A percentile compares a stretch with the other conserved stretches of the same genome.
Evolutionary conservation across 441 rosid genomes (phyloP).

Genomic region (Eruca vesicaria): DNA sequence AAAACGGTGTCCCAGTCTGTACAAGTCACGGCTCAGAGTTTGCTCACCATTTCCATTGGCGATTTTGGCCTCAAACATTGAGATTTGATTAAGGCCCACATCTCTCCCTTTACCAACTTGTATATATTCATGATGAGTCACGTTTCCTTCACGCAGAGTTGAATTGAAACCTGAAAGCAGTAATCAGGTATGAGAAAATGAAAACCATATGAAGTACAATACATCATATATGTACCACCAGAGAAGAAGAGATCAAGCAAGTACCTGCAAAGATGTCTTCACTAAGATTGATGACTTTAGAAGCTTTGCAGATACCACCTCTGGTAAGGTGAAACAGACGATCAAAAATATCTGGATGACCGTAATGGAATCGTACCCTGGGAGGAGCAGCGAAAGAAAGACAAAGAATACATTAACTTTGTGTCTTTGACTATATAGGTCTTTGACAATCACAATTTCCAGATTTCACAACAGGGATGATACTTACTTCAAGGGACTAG

Average conservation of each 20-base stretch:
- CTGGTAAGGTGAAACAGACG: slow-evolving; percentile 92
- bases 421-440: no score
- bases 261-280: slow-evolving; percentile 97
- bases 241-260: slow-evolving; percentile 32
- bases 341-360: slow-evolving; percentile 97
- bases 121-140: slow-evolving; percentile 97
- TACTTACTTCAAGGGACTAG: slow-evolving; percentile 72
- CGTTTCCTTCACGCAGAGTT: slow-evolving; percentile 86
- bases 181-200: slow-evolving; percentile 13
- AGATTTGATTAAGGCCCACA: slow-evolving; percentile 94
- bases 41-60: slow-evolving; percentile 98
- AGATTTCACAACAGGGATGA: slow-evolving; percentile 38
- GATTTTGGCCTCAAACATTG: slow-evolving; percentile 96
- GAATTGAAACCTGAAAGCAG: slow-evolving; percentile 77
- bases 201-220: neutral
- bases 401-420: neutral
- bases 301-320: slow-evolving; percentile 98
- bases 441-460: neutral
- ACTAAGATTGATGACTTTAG: slow-evolving; percentile 87
- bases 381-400: neutral
- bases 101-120: slow-evolving; percentile 99
- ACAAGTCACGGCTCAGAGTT: slow-evolving; percentile 89
- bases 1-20: slow-evolving; percentile 92
- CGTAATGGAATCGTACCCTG: slow-evolving; percentile 97
- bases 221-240: slow-evolving; percentile 31